phyloP scores from a whole-genome alignment of 805 yeast species.

The Pichia sporocuriosa region DNA sequence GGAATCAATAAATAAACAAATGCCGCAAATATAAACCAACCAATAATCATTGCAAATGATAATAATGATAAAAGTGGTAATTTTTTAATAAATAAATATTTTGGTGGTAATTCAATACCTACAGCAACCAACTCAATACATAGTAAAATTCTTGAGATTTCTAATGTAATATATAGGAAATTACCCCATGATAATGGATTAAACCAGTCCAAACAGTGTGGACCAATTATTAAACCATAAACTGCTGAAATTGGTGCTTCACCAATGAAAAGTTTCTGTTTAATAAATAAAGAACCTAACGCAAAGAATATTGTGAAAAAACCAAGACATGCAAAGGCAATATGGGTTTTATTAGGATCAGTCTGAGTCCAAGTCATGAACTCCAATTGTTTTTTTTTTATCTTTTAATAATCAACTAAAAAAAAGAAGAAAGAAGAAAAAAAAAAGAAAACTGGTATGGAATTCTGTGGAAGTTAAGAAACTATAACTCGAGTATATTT shows the following conservation, averaged over 20 bases:
- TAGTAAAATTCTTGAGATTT: conserved; percentile 52
- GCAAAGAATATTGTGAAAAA: conserved; percentile 53
- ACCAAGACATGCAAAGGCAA: conserved; percentile 51
- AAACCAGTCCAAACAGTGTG: conserved; percentile 52
- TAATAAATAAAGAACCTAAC: conserved; percentile 46
- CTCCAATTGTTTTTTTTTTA: too few relatives aligned
- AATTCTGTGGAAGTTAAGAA: too few relatives aligned
- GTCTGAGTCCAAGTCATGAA: conserved; percentile 28
- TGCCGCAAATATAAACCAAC: conserved; percentile 58
- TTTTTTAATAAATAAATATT: conserved; percentile 53
- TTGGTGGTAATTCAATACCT: conserved; percentile 62
- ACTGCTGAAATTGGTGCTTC: conserved; percentile 58
- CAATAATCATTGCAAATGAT: conserved; percentile 62
- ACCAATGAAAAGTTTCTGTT: conserved; percentile 52
- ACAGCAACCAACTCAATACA: conserved; percentile 65
- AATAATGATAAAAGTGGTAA: conserved; percentile 45
- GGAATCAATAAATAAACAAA: conserved; percentile 58
- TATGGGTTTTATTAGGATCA: conserved; percentile 27
- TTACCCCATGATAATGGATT: conserved; percentile 49
- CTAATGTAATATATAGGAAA: conserved; percentile 44
- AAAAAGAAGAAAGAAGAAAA: too few relatives aligned
- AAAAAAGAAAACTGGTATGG: too few relatives aligned
- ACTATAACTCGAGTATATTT: too few relatives aligned
- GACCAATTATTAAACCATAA: conserved; percentile 53
- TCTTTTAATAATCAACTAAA: too few relatives aligned